These are phyloP conservation scores for Streptanthus diversifolius DNA, from an alignment of 345 rosid species.

Conservation along the genomic window DNA sequence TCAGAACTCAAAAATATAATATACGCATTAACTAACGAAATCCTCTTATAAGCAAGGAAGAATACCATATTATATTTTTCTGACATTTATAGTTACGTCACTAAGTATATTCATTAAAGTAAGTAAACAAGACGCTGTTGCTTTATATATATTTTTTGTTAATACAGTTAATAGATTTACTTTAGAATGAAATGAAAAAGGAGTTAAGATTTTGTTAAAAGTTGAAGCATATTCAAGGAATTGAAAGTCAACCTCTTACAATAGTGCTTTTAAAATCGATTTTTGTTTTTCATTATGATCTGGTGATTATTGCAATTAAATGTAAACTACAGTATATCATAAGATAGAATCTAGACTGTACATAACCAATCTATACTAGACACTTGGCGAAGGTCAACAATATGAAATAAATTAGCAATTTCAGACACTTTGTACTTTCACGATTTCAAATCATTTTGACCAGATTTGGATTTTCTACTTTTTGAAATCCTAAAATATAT, in stretches of 20 bases:
- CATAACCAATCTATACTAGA: not conserved
- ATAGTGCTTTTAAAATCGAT: not conserved
- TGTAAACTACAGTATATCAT: not conserved
- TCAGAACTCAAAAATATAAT: too few species aligned
- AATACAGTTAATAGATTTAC: not conserved
- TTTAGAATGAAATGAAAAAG: not conserved
- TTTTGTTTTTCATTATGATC: not conserved
- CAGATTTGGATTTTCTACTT: constrained; percentile 1
- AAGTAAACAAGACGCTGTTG: not conserved
- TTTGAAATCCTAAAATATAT: not conserved
- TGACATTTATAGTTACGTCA: too few species aligned
- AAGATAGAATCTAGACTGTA: not conserved
- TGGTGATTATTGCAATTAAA: not conserved
- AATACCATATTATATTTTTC: too few species aligned
- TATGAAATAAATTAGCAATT: not conserved
- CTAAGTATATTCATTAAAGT: too few species aligned
- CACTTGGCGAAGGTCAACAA: not conserved
- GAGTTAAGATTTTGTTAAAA: not conserved
- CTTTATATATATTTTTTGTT: not conserved
- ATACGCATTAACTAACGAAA: too few species aligned
- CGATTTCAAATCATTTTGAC: constrained; percentile 1
- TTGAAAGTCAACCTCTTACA: not conserved
- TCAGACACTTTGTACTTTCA: not conserved
- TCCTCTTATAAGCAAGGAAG: too few species aligned
- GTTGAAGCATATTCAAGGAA: not conserved